Percentiles rank a stretch among this genome's conserved stretches.
phyloP scores from a whole-genome alignment of 148 eudicot genomes.

The Nepenthes gracilis region DNA sequence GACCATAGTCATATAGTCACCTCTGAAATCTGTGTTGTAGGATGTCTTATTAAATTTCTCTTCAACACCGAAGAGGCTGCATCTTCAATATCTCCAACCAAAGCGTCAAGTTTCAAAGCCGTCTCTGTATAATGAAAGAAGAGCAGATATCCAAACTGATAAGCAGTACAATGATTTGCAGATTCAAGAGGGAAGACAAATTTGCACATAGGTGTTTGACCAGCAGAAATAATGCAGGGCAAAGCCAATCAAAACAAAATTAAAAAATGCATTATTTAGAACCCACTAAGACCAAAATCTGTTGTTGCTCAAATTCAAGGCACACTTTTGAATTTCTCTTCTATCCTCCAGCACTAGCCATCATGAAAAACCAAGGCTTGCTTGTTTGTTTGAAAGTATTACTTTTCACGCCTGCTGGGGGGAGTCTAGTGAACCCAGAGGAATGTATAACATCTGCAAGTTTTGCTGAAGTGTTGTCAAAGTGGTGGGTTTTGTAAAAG shows the following conservation, averaged over 20 bases:
- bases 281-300: too few relatives aligned
- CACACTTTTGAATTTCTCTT: too few relatives aligned
- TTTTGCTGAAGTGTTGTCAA: too few relatives aligned
- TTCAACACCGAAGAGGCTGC: conserved; percentile 69
- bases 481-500: too few relatives aligned
- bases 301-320: too few relatives aligned
- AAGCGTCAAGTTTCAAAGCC: conserved; percentile 66
- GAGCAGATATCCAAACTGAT: neutral
- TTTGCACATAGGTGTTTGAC: neutral
- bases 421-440: too few relatives aligned
- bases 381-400: too few relatives aligned
- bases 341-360: too few relatives aligned
- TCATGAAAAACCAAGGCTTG: too few relatives aligned
- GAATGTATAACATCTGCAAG: too few relatives aligned
- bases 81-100: conserved; percentile 94
- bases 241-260: neutral
- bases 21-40: conserved; percentile 41
- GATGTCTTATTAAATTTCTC: conserved; percentile 33
- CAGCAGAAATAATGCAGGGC: neutral
- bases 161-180: neutral
- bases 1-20: conserved; percentile 16
- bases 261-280: neutral
- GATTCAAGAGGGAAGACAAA: conserved; percentile 5
- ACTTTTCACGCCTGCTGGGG: too few relatives aligned
- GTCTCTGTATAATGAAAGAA: conserved; percentile 39